Percentiles rank a stretch among this genome's conserved stretches.
Conservation (phyloP, 1,284 basidiomycete species). For the Cutaneotrichosporon mucoides region DNA sequence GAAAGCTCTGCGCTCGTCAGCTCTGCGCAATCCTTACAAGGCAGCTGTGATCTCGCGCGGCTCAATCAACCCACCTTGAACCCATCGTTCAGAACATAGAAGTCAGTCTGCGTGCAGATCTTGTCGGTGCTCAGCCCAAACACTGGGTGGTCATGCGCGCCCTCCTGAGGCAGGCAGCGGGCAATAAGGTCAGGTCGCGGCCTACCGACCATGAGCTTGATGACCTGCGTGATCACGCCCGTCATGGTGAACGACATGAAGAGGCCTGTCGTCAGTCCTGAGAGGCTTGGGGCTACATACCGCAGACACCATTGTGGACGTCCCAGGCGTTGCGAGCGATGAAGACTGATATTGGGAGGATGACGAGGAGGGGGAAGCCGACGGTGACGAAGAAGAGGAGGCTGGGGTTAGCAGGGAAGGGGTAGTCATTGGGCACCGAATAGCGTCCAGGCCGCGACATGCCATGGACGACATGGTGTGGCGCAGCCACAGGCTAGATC, state of each 20-base stretch:
- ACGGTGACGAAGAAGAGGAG: slow-evolving; percentile 66
- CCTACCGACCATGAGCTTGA: slow-evolving; percentile 73
- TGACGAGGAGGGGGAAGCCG: slow-evolving; percentile 63
- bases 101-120: slow-evolving; percentile 73
- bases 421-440: too few relatives aligned
- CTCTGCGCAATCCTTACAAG: too few relatives aligned
- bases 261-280: slow-evolving; percentile 55
- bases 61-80: slow-evolving; percentile 57
- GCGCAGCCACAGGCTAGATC: neutral
- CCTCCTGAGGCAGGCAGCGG: slow-evolving; percentile 70
- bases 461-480: too few relatives aligned
- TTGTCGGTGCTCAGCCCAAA: slow-evolving; percentile 69
- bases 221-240: slow-evolving; percentile 74
- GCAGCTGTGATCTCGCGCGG: too few relatives aligned
- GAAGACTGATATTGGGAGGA: slow-evolving; percentile 63
- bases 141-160: slow-evolving; percentile 60
- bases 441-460: too few relatives aligned
- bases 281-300: slow-evolving; percentile 58
- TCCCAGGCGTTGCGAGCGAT: slow-evolving; percentile 82
- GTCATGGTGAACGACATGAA: slow-evolving; percentile 67
- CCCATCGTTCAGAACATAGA: slow-evolving; percentile 65
- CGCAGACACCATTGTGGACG: slow-evolving; percentile 73
- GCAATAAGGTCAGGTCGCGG: slow-evolving; percentile 80
- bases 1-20: slow-evolving; percentile 60
- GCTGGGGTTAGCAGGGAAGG: slow-evolving; percentile 31